A percentile compares a stretch with the other conserved stretches of the same genome.
Evolutionary conservation across 495 filamentous ascomycete genomes (phyloP).

Genomic region (Massariosphaeria phaeospora): DNA sequence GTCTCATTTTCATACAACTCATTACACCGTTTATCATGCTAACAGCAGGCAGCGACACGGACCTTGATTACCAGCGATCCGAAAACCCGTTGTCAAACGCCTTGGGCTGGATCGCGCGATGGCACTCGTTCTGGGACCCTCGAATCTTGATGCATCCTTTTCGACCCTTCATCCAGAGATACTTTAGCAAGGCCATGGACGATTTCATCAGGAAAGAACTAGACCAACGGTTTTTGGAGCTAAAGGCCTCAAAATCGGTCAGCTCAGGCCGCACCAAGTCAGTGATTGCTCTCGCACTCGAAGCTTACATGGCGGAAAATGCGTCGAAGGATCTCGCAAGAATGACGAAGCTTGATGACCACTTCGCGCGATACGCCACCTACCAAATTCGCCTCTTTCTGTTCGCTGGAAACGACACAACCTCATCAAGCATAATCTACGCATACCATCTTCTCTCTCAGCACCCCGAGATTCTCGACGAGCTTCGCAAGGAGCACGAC

Average conservation of each 20-base stretch:
- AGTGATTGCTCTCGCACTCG: conserved; percentile 5
- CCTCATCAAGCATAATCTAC: conserved; percentile 42
- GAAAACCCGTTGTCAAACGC: not conserved
- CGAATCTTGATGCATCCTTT: conserved; percentile 6
- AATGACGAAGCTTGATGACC: not conserved
- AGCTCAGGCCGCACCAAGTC: not conserved
- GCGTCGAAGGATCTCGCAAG: not conserved
- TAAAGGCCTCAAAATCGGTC: not conserved
- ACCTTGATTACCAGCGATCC: conserved; percentile 9
- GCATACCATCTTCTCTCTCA: conserved; percentile 46
- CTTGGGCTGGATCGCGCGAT: not conserved
- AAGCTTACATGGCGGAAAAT: conserved; percentile 2
- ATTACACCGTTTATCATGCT: not conserved
- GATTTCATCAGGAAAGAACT: conserved; percentile 1
- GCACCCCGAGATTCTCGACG: conserved; percentile 37
- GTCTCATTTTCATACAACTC: too few species aligned
- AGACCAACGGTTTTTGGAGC: conserved; percentile 6
- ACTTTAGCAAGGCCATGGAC: conserved; percentile 1
- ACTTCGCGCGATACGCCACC: conserved; percentile 4
- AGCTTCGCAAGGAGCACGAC: conserved; percentile 13
- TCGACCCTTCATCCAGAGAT: conserved; percentile 11
- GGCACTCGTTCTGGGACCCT: conserved; percentile 22
- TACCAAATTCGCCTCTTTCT: conserved; percentile 39
- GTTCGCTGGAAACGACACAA: conserved; percentile 51
- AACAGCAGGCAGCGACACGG: not conserved